Percentiles rank a stretch among this genome's conserved stretches.
These are phyloP conservation scores for Daldinia concentrica DNA, from an alignment of 495 filamentous ascomycete genomes.

Conservation along the genomic window DNA sequence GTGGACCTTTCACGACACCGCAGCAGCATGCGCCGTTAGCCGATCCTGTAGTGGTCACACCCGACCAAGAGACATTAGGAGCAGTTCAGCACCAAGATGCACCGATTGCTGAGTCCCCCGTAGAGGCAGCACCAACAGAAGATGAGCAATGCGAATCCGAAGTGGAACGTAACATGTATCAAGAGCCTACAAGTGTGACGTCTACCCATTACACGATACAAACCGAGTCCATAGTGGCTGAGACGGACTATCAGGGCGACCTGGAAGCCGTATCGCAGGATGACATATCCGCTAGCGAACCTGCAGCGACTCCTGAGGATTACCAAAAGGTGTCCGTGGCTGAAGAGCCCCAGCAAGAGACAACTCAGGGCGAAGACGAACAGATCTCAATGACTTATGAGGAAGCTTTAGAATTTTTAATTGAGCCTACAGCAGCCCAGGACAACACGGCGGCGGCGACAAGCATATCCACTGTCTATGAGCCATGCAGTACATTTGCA, in stretches of 20 bases:
- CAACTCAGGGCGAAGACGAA: not conserved
- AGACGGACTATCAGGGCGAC: conserved; percentile 1
- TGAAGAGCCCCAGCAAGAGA: not conserved
- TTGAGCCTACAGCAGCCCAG: not conserved
- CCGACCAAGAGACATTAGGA: not conserved
- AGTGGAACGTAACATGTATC: not conserved
- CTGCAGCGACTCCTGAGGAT: not conserved
- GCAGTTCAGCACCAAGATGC: not conserved
- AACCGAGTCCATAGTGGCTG: not conserved
- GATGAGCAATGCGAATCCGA: not conserved
- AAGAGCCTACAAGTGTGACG: not conserved
- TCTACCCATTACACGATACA: not conserved
- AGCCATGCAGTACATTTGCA: conserved; percentile 35
- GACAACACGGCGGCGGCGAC: conserved; percentile 5
- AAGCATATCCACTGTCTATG: conserved; percentile 37
- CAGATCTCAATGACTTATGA: not conserved
- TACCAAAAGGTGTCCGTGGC: not conserved
- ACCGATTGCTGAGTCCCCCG: not conserved
- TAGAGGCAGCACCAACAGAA: not conserved
- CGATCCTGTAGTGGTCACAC: not conserved
- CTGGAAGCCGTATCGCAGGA: not conserved
- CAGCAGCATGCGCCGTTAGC: not conserved
- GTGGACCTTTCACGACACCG: conserved; percentile 8
- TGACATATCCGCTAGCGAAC: not conserved
- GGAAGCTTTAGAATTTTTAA: not conserved